A percentile compares a stretch with the other conserved stretches of the same genome.
These are phyloP conservation scores for Sugiyamaella novakii DNA, from an alignment of 1,139 yeast genomes.

Conservation along the genomic window DNA sequence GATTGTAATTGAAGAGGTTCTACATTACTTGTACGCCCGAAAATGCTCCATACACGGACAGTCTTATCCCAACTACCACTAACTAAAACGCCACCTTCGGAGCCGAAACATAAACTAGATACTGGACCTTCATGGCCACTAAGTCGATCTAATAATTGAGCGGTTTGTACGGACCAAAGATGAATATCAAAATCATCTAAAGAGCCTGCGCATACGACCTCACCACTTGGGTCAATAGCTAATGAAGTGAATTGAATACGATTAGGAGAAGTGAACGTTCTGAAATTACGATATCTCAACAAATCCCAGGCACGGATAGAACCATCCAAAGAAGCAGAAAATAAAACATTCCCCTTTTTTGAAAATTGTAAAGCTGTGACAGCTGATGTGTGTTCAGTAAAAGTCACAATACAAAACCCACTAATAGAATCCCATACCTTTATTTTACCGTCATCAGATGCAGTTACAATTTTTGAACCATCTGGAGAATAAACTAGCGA, in stretches of 20 bases:
- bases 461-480: constrained; percentile 89
- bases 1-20: constrained; percentile 87
- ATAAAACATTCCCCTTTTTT: constrained; percentile 82
- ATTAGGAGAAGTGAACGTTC: constrained; percentile 89
- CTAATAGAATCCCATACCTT: constrained; percentile 94
- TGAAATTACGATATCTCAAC: constrained; percentile 86
- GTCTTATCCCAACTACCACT: constrained; percentile 98
- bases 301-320: constrained; percentile 98
- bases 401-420: constrained; percentile 91
- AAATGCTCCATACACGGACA: constrained; percentile 88
- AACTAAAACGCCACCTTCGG: constrained; percentile 73
- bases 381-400: constrained; percentile 85
- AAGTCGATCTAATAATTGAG: constrained; percentile 82
- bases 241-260: constrained; percentile 84
- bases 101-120: constrained; percentile 82
- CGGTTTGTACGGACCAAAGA: constrained; percentile 97
- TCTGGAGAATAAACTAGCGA: constrained; percentile 89
- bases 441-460: constrained; percentile 94
- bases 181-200: constrained; percentile 86
- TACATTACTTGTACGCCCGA: constrained; percentile 73
- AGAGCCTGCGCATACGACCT: constrained; percentile 94
- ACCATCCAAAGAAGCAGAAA: constrained; percentile 91
- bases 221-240: constrained; percentile 98
- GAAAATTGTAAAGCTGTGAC: constrained; percentile 90
- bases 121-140: constrained; percentile 97